Conservation (phyloP, 1,284 basidiomycete species). For the Ceraceosorus guamensis region DNA sequence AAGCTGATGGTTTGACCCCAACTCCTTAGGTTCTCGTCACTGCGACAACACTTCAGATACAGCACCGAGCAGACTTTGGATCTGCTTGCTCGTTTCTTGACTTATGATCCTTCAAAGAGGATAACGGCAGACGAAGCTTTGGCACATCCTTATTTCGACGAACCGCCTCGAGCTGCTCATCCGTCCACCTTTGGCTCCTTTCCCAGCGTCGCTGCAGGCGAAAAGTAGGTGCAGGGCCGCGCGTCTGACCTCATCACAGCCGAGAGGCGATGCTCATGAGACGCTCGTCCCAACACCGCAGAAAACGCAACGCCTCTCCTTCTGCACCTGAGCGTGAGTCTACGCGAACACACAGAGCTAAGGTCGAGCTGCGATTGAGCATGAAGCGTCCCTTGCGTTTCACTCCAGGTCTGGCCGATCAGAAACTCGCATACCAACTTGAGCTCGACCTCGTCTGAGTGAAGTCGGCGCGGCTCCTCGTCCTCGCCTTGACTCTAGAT, state of each 20-base stretch:
- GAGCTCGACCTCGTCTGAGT: conserved; percentile 11
- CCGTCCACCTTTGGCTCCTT: conserved; percentile 95
- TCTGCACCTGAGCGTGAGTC: conserved; percentile 3
- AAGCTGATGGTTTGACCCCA: neutral
- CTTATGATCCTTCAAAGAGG: conserved; percentile 78
- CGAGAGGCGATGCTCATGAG: no score
- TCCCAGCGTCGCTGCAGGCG: conserved; percentile 91
- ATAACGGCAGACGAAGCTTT: conserved; percentile 81
- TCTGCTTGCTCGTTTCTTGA: conserved; percentile 70
- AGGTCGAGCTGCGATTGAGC: neutral
- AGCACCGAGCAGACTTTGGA: conserved; percentile 65
- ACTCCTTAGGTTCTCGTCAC: neutral
- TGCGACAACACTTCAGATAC: conserved; percentile 60
- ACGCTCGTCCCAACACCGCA: no score
- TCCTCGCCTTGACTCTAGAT: no score
- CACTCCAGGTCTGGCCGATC: neutral
- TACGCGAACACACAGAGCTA: neutral
- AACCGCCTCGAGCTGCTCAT: conserved; percentile 89
- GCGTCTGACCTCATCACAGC: no score
- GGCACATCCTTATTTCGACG: conserved; percentile 80
- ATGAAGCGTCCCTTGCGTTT: neutral
- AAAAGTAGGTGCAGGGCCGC: conserved; percentile 46
- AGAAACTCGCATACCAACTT: conserved; percentile 13
- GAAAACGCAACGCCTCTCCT: conserved; percentile 1
- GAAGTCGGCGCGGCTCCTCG: no score